These are phyloP conservation scores for Eimeria praecox DNA, from an alignment of 169 alveolate species.

Conservation along the genomic window DNA sequence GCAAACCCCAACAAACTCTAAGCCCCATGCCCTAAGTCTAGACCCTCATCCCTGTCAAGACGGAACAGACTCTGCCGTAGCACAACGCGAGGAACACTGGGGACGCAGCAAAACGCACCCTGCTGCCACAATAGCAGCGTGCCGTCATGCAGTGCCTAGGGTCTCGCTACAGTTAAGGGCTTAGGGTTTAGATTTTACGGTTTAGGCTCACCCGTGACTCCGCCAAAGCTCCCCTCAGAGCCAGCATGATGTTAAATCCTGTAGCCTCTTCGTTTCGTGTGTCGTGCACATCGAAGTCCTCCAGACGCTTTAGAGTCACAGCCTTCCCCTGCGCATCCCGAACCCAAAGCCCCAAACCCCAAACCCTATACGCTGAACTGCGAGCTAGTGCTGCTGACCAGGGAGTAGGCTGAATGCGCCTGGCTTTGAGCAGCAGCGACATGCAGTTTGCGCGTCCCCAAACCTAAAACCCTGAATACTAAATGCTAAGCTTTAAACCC, in stretches of 20 bases:
- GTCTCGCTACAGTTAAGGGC: background rate
- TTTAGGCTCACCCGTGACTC: constrained; percentile 47
- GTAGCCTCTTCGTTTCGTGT: constrained; percentile 36
- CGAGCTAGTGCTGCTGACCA: background rate
- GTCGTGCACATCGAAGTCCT: constrained; percentile 61
- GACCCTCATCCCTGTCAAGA: background rate
- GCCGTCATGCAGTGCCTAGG: background rate
- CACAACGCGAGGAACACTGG: background rate
- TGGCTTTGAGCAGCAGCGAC: background rate
- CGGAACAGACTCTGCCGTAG: background rate
- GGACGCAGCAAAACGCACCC: background rate
- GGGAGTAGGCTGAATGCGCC: background rate
- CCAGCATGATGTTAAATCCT: constrained; percentile 45
- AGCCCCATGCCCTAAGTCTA: background rate
- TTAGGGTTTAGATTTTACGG: constrained; percentile 21
- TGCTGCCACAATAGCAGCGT: background rate
- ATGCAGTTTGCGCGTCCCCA: background rate
- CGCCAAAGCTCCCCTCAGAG: constrained; percentile 65
- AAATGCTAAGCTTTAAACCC: background rate
- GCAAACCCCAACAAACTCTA: background rate
- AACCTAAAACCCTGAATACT: background rate
- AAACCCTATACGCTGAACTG: background rate
- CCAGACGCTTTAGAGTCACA: constrained; percentile 57
- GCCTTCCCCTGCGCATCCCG: background rate
- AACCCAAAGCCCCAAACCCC: background rate